Evolutionary conservation across 306 rosid genomes (phyloP).

Genomic region (Mimosa pudica): DNA sequence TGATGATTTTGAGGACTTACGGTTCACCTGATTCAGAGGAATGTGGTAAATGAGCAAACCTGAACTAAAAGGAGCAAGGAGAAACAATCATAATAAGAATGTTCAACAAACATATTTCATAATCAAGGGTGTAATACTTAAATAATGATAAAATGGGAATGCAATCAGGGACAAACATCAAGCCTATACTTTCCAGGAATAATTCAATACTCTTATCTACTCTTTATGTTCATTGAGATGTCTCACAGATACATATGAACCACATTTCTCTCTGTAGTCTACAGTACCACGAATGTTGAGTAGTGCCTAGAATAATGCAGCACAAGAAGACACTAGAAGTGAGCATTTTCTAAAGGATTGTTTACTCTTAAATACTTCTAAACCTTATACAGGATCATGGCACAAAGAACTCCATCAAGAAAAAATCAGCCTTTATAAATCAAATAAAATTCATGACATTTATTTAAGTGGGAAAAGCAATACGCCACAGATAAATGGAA

Average conservation of each 20-base stretch:
- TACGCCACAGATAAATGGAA: neutral
- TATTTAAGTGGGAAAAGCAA: neutral
- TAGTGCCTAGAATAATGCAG: constrained; percentile 61
- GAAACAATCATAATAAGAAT: neutral
- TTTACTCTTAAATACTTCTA: constrained; percentile 6
- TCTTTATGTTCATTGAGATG: constrained; percentile 50
- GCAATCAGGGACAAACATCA: constrained; percentile 59
- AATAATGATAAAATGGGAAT: constrained; percentile 28
- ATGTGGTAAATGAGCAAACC: constrained; percentile 18
- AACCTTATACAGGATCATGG: neutral
- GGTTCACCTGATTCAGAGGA: constrained; percentile 65
- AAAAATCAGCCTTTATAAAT: neutral
- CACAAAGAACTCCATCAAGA: constrained; percentile 18
- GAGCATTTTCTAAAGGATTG: constrained; percentile 8
- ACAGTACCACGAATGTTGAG: constrained; percentile 80
- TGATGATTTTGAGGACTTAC: constrained; percentile 47
- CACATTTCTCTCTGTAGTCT: constrained; percentile 84
- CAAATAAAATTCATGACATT: neutral
- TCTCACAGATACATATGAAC: constrained; percentile 68
- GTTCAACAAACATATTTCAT: constrained; percentile 19
- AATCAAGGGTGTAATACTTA: neutral
- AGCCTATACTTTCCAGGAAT: constrained; percentile 91
- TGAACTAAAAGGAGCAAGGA: constrained; percentile 24
- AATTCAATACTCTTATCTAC: constrained; percentile 63
- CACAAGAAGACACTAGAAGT: constrained; percentile 28